Base-by-base conservation (phyloP, 768 basidiomycete species). In the Daedaleopsis sinensis region DNA sequence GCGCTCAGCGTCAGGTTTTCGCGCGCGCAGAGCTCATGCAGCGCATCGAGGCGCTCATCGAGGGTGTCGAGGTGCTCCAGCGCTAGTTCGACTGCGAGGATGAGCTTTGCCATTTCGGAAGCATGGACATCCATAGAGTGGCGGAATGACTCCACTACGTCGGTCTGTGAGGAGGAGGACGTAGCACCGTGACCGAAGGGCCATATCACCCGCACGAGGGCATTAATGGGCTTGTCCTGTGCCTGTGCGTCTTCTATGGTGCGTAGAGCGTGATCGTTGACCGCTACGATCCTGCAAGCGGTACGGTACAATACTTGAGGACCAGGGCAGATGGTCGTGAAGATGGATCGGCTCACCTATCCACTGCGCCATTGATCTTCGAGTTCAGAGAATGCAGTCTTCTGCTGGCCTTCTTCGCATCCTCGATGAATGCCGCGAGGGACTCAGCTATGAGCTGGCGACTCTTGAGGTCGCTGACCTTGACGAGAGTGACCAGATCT, bases 351-450 rank as follows among this genome's bases (percentile, higher is more conserved):
- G 73, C 86, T 69, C 58, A 90, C 91, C 76, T 84, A 62, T 93
- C 91, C 1, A 93, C 87, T 0, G 89, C 84, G 37, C 90, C 88
- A 38, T 83, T 81, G n/a, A 92, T 82, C 67, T 81, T 89, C 3
- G 91, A 77, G 38, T 82, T 81, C 44, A 93, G 76, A 67, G 75
- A 85, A 66, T 86, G 84, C 57, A 93, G 70, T 35, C 84, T 83
- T 36, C 82, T 75, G 3, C 84, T 84, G 1, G 86, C 79, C 61
- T 74, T 80, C 73, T 82, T 85, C 0, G 91, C 89, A 65, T 87
- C 85, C 8, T 73, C 71, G 2, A 85, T 81, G 67, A 93, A 90
- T 3, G 77, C 79, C 15, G 62, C 63, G 63, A 93, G 74, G 16
- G 77, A 67, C 11, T 81, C 75, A 18, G 83, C 86, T 11, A 93